Conservation (phyloP, 352 stramenopile genomes). For the Phytophthora sojae region DNA sequence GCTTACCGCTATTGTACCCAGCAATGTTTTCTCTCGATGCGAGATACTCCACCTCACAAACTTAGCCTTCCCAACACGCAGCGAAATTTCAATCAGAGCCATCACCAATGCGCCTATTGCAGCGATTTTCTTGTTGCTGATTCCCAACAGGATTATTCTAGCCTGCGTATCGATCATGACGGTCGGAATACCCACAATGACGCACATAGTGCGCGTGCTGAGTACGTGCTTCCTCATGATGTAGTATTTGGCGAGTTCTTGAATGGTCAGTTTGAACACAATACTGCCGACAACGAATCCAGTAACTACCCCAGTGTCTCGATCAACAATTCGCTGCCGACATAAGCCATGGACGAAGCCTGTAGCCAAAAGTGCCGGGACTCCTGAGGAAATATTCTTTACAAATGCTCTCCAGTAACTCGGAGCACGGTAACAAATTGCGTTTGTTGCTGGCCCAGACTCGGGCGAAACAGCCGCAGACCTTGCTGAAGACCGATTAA, state of each 20-base stretch:
- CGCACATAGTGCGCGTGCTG: neutral
- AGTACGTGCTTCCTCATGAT: constrained; percentile 5
- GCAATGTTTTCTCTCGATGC: neutral
- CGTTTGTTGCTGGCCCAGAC: neutral
- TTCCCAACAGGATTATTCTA: neutral
- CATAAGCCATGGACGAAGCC: neutral
- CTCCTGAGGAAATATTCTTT: neutral
- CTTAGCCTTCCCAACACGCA: neutral
- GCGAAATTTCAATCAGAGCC: neutral
- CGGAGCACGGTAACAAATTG: neutral
- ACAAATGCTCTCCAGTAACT: neutral
- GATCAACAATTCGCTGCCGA: neutral
- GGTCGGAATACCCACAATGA: neutral
- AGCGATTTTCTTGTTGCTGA: neutral
- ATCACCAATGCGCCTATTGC: neutral
- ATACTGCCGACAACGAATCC: constrained; percentile 1
- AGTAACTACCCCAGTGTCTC: neutral
- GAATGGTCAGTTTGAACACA: neutral
- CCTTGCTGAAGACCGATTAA: neutral
- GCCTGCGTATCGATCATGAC: constrained; percentile 2
- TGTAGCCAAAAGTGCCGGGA: neutral
- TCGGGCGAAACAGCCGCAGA: neutral
- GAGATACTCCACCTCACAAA: neutral
- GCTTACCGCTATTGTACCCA: neutral
- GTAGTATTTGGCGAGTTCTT: neutral